Evolutionary conservation across 108 stramenopile genomes (phyloP).

Genomic region (Fistulifera pelliculosa): DNA sequence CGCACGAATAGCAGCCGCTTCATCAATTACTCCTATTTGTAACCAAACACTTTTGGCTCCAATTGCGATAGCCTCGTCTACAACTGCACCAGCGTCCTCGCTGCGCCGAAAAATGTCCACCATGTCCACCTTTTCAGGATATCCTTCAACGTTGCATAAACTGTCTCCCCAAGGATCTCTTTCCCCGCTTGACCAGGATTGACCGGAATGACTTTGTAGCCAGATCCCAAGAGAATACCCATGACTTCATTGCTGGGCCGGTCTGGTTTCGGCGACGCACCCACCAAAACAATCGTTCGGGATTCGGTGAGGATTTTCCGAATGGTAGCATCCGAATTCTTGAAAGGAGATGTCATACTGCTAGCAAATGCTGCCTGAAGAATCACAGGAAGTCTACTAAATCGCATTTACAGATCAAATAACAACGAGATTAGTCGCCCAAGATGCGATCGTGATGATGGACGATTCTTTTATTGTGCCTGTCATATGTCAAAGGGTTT

Average conservation of each 20-base stretch:
- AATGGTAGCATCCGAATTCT: slow-evolving; percentile 39
- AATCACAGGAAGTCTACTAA: too few relatives aligned
- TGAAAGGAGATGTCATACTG: too few relatives aligned
- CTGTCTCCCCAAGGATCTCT: slow-evolving; percentile 49
- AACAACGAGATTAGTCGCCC: too few relatives aligned
- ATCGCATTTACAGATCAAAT: too few relatives aligned
- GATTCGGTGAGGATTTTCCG: slow-evolving; percentile 46
- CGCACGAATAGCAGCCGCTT: slow-evolving; percentile 59
- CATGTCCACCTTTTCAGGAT: slow-evolving; percentile 69
- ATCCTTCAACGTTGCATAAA: slow-evolving; percentile 44
- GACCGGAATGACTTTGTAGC: slow-evolving; percentile 74
- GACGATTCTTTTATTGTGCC: too few relatives aligned
- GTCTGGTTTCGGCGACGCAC: slow-evolving; percentile 57
- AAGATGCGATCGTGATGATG: too few relatives aligned
- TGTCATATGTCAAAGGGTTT: too few relatives aligned
- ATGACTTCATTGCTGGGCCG: slow-evolving; percentile 70
- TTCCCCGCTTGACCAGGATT: slow-evolving; percentile 72
- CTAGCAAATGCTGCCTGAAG: too few relatives aligned
- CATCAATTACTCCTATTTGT: slow-evolving; percentile 70
- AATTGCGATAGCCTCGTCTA: slow-evolving; percentile 10
- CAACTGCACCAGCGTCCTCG: slow-evolving; percentile 1
- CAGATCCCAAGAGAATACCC: slow-evolving; percentile 37
- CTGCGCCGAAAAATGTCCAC: slow-evolving; percentile 74
- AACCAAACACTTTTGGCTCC: slow-evolving; percentile 76
- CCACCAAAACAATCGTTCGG: slow-evolving; percentile 75